Base-by-base conservation (phyloP, 106 monocot genomes). In the Dendrobium officinale region DNA sequence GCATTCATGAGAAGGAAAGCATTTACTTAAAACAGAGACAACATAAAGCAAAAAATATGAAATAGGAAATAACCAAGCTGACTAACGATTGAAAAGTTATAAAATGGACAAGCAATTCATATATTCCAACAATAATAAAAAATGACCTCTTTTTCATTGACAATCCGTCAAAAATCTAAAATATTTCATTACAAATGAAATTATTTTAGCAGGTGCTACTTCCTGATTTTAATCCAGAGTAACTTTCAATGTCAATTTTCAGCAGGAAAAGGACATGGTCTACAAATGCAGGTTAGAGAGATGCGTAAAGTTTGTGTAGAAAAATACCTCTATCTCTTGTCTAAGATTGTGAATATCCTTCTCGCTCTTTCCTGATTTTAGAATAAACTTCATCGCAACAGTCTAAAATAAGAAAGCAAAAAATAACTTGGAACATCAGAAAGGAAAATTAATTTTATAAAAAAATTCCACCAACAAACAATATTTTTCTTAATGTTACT, bases 311-410 rank as follows among this genome's bases (percentile, higher is more conserved):
- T 70, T 70, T 1, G 11, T 24, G 19, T 7, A 79, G 11, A 42
- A 59, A 40, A 33, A 75, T 86, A 99, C 98, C 92, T 99, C 98
- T 79, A 99, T 99, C 81, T 99, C 98, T 76, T 96, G 96, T 58
- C 93, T 89, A 17, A 96, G 78, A 72, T 93, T 96, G 31, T 96
- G 95, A 15, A 96, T 86, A 64, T 99, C 98, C 84, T 99, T 99
- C 31, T 99, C 98, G 31, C 89, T 99, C 68, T 95, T 99, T 42
- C 98, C 98, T 55, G 95, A 95, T 82, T 99, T 99, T 29, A 93
- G 84, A 79, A 99, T 99, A 78, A 99, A 99, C 67, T 95, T 99
- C 95, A 95, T 85, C 0, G 99, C 99, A 59, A 99, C 93, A 54
- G 95, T 95, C 95, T 99, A 81, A 37, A 81, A 73, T 78, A 80